Evolutionary conservation across 495 filamentous ascomycete genomes (phyloP), one percentile per base, ranked within the genome.

Genomic region (Podospora pseudopauciseta): DNA sequence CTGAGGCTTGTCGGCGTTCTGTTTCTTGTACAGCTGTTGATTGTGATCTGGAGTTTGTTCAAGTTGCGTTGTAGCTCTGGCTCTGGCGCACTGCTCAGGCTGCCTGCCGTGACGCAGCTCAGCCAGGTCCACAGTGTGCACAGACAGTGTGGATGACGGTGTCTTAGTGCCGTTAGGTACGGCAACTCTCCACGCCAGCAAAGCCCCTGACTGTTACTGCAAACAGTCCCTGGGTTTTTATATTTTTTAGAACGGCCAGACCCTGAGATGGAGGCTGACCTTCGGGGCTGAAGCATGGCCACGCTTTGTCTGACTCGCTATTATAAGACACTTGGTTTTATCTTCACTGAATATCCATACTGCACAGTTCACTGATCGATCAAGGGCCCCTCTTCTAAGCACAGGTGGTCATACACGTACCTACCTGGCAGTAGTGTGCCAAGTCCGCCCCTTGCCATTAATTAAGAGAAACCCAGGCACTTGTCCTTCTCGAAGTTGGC

Each of bases 371-470:
- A 58, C 6, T 20, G n/a, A 26, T 26, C 23, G 55, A 20, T 56
- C n/a, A 58, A 58, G n/a, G 55, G 55, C 23, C 15, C n/a, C 23
- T 58, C 30, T 32, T 58, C 3, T 4, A 11, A 58, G 55, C 23
- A 18, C 55, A 26, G 23, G 23, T 58, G n/a, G 23, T 58, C 15
- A 9, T 15, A 58, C 55, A 19, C 19, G 55, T 58, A 58, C n/a
- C 18, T 58, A 18, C 54, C 54, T 56, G 15, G 54, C 11, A 56
- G 16, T 18, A 58, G n/a, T 26, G n/a, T 7, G 55, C n/a, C 55
- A 58, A 58, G 55, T 66, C 65, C 55, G 64, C 67, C 67, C 59
- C 69, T 62, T 68, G 70, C 39, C 63, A 72, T 68, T 49, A 68
- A 68, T 72, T 73, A 67, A 23, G 23, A 23, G 23, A 23, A 23